Percentiles rank a stretch among this genome's conserved stretches.
These are phyloP conservation scores for Pyrenophora seminiperda DNA, from an alignment of 2,329 filamentous ascomycete species.

Conservation along the genomic window DNA sequence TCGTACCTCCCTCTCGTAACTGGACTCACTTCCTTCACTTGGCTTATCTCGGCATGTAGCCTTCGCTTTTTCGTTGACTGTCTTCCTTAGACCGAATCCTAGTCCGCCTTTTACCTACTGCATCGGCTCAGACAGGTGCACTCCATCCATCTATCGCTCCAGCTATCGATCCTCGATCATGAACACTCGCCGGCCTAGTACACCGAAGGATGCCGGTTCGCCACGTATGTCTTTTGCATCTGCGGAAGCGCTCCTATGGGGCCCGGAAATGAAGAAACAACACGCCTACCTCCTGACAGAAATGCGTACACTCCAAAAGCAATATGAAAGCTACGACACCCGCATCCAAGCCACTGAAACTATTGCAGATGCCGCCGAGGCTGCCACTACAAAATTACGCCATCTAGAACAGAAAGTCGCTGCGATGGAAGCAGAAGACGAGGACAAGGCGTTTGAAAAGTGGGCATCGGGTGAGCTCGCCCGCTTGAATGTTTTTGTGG, in stretches of 20 bases:
- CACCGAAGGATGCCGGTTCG: slow-evolving; percentile 8
- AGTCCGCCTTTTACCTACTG: neutral
- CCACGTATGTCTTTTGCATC: slow-evolving; percentile 27
- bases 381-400: slow-evolving; percentile 17
- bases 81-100: too few relatives aligned
- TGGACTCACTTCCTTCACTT: neutral
- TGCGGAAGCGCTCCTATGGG: slow-evolving; percentile 47
- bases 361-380: slow-evolving; percentile 21
- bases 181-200: slow-evolving; percentile 16
- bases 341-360: slow-evolving; percentile 31
- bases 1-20: slow-evolving; percentile 16
- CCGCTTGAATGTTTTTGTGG: slow-evolving; percentile 18
- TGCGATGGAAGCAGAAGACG: slow-evolving; percentile 32
- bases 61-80: neutral
- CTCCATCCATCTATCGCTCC: neutral
- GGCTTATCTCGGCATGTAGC: neutral
- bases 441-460: slow-evolving; percentile 27
- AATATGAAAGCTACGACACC: slow-evolving; percentile 23
- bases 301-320: slow-evolving; percentile 43
- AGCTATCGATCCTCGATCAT: neutral
- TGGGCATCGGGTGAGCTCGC: slow-evolving; percentile 24
- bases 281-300: slow-evolving; percentile 43
- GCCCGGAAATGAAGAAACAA: slow-evolving; percentile 48
- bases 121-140: neutral
- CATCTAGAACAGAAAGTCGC: slow-evolving; percentile 27